These are phyloP conservation scores for Capsella rubella DNA, from an alignment of 441 rosid species.

Conservation along the genomic window DNA sequence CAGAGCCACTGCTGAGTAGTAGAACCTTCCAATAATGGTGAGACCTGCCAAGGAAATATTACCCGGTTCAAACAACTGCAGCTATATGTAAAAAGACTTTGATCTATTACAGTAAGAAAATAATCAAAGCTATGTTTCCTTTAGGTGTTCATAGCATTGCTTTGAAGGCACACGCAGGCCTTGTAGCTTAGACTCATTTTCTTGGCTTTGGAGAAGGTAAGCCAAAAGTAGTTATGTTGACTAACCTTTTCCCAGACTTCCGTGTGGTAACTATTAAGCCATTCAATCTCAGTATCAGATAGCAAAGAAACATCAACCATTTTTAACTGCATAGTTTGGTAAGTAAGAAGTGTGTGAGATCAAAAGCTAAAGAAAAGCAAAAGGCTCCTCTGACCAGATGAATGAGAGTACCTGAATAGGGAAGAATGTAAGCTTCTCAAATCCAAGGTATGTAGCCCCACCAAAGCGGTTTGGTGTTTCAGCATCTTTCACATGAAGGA, in stretches of 20 bases:
- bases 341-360: conserved; percentile 30
- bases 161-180: conserved; percentile 14
- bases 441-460: conserved; percentile 80
- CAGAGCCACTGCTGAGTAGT: conserved; percentile 85
- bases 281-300: conserved; percentile 65
- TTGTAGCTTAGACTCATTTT: conserved; percentile 9
- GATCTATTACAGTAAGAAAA: not conserved
- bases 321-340: conserved; percentile 62
- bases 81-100: not conserved
- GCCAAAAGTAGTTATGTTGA: not conserved
- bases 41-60: conserved; percentile 62
- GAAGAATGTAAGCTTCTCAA: conserved; percentile 85
- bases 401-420: conserved; percentile 93
- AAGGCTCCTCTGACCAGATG: conserved; percentile 5
- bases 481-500: conserved; percentile 69
- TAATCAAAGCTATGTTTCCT: conserved; percentile 13
- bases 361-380: not conserved
- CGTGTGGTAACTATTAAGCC: conserved; percentile 83
- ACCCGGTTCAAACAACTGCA: conserved; percentile 14
- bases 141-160: not conserved
- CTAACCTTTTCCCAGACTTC: conserved; percentile 96
- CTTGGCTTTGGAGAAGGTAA: conserved; percentile 16
- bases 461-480: conserved; percentile 87
- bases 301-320: conserved; percentile 73
- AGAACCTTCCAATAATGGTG: conserved; percentile 79